Percentiles rank a stretch among this genome's conserved stretches.
phyloP scores from a whole-genome alignment of 768 basidiomycete genomes.

The Calocera viscosa region DNA sequence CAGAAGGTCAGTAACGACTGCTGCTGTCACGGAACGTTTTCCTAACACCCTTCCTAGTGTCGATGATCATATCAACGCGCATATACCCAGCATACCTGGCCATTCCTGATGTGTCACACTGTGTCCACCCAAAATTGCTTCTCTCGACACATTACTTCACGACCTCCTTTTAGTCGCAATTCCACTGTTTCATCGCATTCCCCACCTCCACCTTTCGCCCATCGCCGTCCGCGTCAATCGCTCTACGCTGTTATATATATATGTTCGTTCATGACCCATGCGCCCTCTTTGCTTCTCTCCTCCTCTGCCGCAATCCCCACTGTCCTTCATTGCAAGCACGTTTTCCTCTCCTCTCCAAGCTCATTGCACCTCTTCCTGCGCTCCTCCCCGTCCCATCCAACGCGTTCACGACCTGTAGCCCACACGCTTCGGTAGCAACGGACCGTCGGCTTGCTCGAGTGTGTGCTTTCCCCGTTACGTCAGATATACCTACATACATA shows the following conservation, averaged over 20 bases:
- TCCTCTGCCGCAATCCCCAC: conserved; percentile 2
- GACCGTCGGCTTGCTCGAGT: conserved; percentile 7
- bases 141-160: background rate
- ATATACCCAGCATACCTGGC: conserved; percentile 1
- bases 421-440: conserved; percentile 4
- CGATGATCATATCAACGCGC: conserved; percentile 3
- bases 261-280: background rate
- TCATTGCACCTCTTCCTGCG: background rate
- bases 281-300: background rate
- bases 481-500: conserved; percentile 9
- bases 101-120: background rate
- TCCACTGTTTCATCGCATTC: background rate
- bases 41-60: background rate
- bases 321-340: conserved; percentile 9
- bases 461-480: conserved; percentile 8
- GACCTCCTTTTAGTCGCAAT: conserved; percentile 4
- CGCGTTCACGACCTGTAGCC: conserved; percentile 7
- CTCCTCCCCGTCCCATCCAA: background rate
- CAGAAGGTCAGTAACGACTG: background rate
- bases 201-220: background rate
- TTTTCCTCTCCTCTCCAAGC: background rate
- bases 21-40: background rate
- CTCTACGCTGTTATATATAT: background rate
- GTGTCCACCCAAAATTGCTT: conserved; percentile 2
- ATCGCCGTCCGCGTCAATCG: background rate